Evolutionary conservation across 495 filamentous ascomycete species (phyloP).

Genomic region (Aspergillus affinis): DNA sequence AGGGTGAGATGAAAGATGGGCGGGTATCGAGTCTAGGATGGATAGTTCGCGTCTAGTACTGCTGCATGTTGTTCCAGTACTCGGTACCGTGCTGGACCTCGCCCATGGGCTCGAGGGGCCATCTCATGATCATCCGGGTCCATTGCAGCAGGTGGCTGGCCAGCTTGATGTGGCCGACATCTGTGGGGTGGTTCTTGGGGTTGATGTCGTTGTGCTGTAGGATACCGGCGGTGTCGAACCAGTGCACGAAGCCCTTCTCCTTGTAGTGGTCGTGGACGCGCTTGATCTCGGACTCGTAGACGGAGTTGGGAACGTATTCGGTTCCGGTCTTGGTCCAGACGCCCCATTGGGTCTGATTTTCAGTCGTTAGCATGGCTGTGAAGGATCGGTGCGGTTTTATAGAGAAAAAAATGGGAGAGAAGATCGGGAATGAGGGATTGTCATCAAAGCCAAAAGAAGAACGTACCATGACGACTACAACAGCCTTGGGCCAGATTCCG

Average conservation of each 20-base stretch:
- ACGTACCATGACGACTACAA: conserved; percentile 61
- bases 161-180: conserved; percentile 66
- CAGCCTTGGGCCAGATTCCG: conserved; percentile 57
- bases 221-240: conserved; percentile 66
- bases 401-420: neutral
- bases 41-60: conserved; percentile 32
- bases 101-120: conserved; percentile 60
- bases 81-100: conserved; percentile 63
- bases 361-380: conserved; percentile 1
- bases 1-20: neutral
- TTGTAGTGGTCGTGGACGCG: conserved; percentile 58
- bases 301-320: conserved; percentile 47
- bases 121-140: conserved; percentile 51
- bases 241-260: conserved; percentile 58
- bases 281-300: conserved; percentile 53
- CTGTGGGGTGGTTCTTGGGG: conserved; percentile 63
- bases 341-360: conserved; percentile 58
- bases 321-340: conserved; percentile 54
- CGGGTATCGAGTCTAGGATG: neutral
- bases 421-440: neutral
- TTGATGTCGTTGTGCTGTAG: conserved; percentile 69
- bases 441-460: neutral
- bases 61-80: conserved; percentile 59
- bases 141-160: conserved; percentile 65
- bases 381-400: too few species aligned